phyloP scores from a whole-genome alignment of 1,139 yeast species.

The Arxiozyma slooffiae region DNA sequence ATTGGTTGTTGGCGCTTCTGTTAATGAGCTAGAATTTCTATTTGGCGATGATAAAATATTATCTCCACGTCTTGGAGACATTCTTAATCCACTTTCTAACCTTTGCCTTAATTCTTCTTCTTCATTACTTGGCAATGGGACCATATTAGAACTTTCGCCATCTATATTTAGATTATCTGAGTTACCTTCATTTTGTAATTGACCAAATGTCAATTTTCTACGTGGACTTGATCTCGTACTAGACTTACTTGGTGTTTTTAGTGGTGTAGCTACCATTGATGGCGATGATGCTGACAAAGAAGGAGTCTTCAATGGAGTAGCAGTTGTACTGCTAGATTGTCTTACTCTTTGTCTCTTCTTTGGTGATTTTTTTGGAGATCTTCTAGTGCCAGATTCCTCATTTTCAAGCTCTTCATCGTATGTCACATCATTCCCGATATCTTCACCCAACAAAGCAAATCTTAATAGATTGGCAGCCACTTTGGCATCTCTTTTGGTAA shows the following conservation, averaged over 20 bases:
- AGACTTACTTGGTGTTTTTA: not conserved
- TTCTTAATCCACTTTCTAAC: slow-evolving; percentile 23
- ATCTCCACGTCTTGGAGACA: slow-evolving; percentile 22
- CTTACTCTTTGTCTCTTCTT: slow-evolving; percentile 25
- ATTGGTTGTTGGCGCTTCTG: slow-evolving; percentile 19
- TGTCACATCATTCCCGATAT: slow-evolving; percentile 29
- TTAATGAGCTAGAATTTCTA: slow-evolving; percentile 18
- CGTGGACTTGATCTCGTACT: slow-evolving; percentile 6
- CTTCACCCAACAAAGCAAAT: slow-evolving; percentile 59
- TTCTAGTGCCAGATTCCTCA: slow-evolving; percentile 15
- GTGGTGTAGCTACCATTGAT: slow-evolving; percentile 4
- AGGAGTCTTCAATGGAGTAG: slow-evolving; percentile 21
- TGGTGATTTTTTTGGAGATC: slow-evolving; percentile 29
- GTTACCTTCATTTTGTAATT: slow-evolving; percentile 13
- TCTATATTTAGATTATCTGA: slow-evolving; percentile 14
- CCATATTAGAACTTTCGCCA: slow-evolving; percentile 14
- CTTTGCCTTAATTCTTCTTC: slow-evolving; percentile 25
- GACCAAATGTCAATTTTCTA: slow-evolving; percentile 2
- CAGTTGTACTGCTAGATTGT: slow-evolving; percentile 8
- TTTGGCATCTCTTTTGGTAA: slow-evolving; percentile 70
- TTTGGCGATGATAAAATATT: slow-evolving; percentile 11
- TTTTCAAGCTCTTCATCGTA: slow-evolving; percentile 20
- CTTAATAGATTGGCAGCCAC: slow-evolving; percentile 80
- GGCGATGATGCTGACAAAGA: slow-evolving; percentile 9
- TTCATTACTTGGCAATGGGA: slow-evolving; percentile 20